A percentile compares a stretch with the other conserved stretches of the same genome.
These are phyloP conservation scores for Serendipita vermifera DNA, from an alignment of 768 basidiomycete genomes.

Conservation along the genomic window DNA sequence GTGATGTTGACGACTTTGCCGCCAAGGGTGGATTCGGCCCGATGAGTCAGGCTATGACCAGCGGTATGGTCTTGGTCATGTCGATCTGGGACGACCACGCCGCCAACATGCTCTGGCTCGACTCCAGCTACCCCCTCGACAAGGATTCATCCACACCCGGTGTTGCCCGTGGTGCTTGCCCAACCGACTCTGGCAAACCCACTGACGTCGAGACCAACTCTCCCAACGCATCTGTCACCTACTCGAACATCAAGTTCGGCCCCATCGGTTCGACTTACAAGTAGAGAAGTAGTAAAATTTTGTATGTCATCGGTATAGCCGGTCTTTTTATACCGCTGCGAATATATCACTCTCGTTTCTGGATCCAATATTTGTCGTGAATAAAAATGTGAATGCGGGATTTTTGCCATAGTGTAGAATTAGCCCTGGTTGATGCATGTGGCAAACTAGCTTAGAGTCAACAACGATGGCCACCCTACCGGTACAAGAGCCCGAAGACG, in stretches of 20 bases:
- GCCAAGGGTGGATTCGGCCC: slow-evolving; percentile 29
- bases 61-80: slow-evolving; percentile 39
- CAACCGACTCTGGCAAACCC: slow-evolving; percentile 36
- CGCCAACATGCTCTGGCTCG: slow-evolving; percentile 46
- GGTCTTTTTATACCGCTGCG: too few species aligned
- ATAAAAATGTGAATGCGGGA: too few species aligned
- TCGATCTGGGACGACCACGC: slow-evolving; percentile 43
- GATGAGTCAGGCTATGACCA: slow-evolving; percentile 26
- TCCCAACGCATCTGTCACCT: slow-evolving; percentile 34
- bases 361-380: too few species aligned
- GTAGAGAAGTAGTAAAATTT: too few species aligned
- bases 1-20: slow-evolving; percentile 32
- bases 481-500: background rate
- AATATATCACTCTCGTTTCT: too few species aligned
- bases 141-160: slow-evolving; percentile 28
- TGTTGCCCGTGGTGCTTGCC: slow-evolving; percentile 38
- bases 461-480: background rate
- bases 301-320: too few species aligned
- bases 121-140: slow-evolving; percentile 35
- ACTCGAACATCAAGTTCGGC: slow-evolving; percentile 44
- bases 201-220: slow-evolving; percentile 29
- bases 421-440: too few species aligned
- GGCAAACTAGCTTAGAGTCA: too few species aligned
- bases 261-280: slow-evolving; percentile 36
- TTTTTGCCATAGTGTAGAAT: too few species aligned